Evolutionary conservation across 1,284 basidiomycete species (phyloP).

Genomic region (Acaromyces ingoldii): DNA sequence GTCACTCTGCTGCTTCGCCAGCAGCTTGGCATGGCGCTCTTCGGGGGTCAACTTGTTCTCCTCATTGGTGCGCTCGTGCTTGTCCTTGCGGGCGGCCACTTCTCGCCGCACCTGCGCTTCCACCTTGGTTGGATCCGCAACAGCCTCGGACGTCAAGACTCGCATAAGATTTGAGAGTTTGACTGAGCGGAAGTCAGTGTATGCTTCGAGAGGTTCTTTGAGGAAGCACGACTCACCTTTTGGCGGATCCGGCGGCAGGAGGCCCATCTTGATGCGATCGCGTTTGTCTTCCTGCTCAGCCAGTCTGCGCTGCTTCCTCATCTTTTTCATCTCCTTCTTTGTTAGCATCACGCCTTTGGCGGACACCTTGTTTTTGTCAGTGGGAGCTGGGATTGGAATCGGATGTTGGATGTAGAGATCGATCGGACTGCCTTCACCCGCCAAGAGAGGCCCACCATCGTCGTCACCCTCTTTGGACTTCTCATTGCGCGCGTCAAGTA

Average conservation of each 20-base stretch:
- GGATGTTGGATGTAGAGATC: constrained; percentile 93
- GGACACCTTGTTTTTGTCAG: constrained; percentile 70
- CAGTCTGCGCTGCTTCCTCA: constrained; percentile 79
- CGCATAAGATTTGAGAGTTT: constrained; percentile 95
- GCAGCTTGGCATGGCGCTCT: constrained; percentile 76
- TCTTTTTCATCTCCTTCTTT: constrained; percentile 86
- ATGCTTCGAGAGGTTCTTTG: constrained; percentile 1
- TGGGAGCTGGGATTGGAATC: constrained; percentile 87
- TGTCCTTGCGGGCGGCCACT: constrained; percentile 79
- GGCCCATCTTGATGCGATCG: constrained; percentile 90
- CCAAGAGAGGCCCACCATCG: constrained; percentile 13
- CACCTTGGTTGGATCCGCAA: constrained; percentile 93
- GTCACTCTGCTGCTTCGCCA: constrained; percentile 55
- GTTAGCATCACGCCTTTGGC: constrained; percentile 44
- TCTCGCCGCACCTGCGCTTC: constrained; percentile 90
- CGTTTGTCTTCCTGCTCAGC: constrained; percentile 90
- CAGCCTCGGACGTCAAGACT: constrained; percentile 89
- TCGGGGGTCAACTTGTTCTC: constrained; percentile 88
- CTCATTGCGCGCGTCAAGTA: constrained; percentile 50
- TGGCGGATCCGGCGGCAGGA: constrained; percentile 87
- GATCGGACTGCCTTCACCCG: constrained; percentile 65
- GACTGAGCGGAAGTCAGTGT: constrained; percentile 57
- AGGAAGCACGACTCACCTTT: constrained; percentile 62
- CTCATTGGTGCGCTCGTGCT: constrained; percentile 84
- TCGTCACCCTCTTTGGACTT: constrained; percentile 32